Evolutionary conservation across 768 basidiomycete species (phyloP).

Genomic region (Suillus clintonianus): DNA sequence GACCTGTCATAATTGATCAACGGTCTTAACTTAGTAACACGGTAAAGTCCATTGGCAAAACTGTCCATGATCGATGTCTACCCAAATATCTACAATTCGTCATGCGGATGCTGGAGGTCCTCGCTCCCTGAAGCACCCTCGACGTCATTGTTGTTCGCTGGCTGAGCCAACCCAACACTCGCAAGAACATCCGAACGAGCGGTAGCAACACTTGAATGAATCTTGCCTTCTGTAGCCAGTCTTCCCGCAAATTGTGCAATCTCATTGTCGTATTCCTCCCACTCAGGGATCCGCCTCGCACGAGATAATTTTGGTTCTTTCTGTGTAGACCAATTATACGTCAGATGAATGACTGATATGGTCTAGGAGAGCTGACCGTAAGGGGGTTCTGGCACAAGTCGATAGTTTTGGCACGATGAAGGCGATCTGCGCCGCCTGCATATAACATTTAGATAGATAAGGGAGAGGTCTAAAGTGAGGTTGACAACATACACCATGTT

Average conservation of each 20-base stretch:
- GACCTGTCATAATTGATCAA: not conserved
- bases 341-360: not conserved
- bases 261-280: constrained; percentile 93
- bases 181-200: constrained; percentile 74
- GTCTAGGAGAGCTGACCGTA: constrained; percentile 56
- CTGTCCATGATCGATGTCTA: not conserved
- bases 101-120: not conserved
- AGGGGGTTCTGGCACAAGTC: constrained; percentile 97
- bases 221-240: constrained; percentile 69
- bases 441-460: not conserved
- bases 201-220: constrained; percentile 65
- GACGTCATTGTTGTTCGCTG: not conserved
- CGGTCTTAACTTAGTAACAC: not conserved
- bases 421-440: constrained; percentile 78
- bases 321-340: constrained; percentile 40
- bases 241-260: constrained; percentile 80
- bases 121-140: not conserved
- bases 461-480: not conserved
- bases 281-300: constrained; percentile 95
- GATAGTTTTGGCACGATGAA: constrained; percentile 83
- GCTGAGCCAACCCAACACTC: not conserved
- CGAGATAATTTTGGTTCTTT: constrained; percentile 96
- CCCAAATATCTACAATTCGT: not conserved
- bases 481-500: constrained; percentile 83
- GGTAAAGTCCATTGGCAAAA: not conserved